A percentile compares a stretch with the other conserved stretches of the same genome.
These are phyloP conservation scores for Iris macrosiphon DNA, from an alignment of 106 monocot species.

Conservation along the genomic window DNA sequence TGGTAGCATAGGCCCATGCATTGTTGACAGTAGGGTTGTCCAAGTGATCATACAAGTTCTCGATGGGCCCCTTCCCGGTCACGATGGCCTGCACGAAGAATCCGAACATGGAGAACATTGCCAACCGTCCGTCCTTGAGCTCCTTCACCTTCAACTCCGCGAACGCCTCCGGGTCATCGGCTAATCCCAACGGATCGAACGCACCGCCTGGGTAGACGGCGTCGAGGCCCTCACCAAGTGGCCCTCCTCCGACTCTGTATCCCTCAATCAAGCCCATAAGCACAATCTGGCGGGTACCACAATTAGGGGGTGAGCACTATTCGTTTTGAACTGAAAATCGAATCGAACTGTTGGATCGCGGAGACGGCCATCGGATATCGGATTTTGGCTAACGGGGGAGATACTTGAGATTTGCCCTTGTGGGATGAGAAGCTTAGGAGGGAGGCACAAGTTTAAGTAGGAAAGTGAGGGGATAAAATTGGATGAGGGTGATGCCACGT, in stretches of 20 bases:
- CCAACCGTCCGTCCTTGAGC: conserved; percentile 30
- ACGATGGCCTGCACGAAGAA: conserved; percentile 40
- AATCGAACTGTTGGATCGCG: conserved; percentile 48
- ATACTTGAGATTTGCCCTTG: too few species aligned
- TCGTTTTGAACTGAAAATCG: too few species aligned
- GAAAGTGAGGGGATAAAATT: background rate
- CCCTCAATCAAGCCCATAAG: conserved; percentile 84
- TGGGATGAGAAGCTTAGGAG: too few species aligned
- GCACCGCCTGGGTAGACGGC: conserved; percentile 45
- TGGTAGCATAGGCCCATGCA: conserved; percentile 84
- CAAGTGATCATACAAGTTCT: conserved; percentile 48
- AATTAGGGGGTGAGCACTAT: too few species aligned
- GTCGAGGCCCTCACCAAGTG: conserved; percentile 66
- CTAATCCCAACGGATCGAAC: conserved; percentile 48
- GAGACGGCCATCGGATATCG: conserved; percentile 78
- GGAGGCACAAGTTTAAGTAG: background rate
- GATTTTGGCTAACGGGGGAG: too few species aligned
- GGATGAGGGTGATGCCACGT: conserved; percentile 42
- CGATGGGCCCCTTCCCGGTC: conserved; percentile 44
- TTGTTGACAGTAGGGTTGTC: conserved; percentile 43
- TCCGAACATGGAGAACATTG: conserved; percentile 35
- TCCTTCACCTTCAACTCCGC: conserved; percentile 49
- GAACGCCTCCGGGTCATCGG: conserved; percentile 52
- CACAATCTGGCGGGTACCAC: conserved; percentile 47
- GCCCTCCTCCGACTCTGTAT: conserved; percentile 68